phyloP scores from a whole-genome alignment of 78 protist genomes.

The Dictyostelium brefeldianum region DNA sequence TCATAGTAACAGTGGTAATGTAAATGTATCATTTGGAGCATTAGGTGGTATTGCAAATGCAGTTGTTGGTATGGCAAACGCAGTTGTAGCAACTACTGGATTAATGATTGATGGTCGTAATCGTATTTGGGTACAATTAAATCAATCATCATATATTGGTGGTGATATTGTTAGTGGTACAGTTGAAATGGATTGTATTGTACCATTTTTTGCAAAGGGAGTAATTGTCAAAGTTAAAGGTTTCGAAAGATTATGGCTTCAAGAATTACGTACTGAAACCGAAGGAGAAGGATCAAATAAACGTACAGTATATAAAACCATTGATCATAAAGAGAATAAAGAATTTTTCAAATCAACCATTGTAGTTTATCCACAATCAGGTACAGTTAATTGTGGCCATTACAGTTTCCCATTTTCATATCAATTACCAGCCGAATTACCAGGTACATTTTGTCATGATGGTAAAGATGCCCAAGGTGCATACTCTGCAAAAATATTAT shows the following conservation, averaged over 20 bases:
- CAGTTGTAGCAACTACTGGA: not conserved
- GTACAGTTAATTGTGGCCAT: constrained; percentile 65
- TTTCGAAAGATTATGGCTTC: constrained; percentile 65
- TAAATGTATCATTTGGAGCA: not conserved
- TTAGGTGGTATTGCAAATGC: constrained; percentile 14
- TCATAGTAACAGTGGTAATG: not conserved
- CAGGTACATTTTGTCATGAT: constrained; percentile 79
- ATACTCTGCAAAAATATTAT: constrained; percentile 58
- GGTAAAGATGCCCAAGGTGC: constrained; percentile 50
- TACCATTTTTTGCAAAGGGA: constrained; percentile 81
- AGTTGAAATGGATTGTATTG: constrained; percentile 57
- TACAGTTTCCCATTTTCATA: constrained; percentile 72
- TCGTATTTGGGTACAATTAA: constrained; percentile 56
- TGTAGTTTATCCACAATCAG: constrained; percentile 37
- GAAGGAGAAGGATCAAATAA: constrained; percentile 56
- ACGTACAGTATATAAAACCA: constrained; percentile 45
- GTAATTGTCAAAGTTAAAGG: constrained; percentile 66
- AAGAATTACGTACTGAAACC: constrained; percentile 69
- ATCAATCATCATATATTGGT: constrained; percentile 68
- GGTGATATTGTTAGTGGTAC: constrained; percentile 68
- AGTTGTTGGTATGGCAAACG: not conserved
- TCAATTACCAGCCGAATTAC: constrained; percentile 76
- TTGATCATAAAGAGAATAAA: constrained; percentile 70
- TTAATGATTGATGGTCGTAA: constrained; percentile 35
- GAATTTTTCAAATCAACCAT: constrained; percentile 60